Base-by-base conservation (phyloP, 768 basidiomycete species). In the Serendipita sp. region DNA sequence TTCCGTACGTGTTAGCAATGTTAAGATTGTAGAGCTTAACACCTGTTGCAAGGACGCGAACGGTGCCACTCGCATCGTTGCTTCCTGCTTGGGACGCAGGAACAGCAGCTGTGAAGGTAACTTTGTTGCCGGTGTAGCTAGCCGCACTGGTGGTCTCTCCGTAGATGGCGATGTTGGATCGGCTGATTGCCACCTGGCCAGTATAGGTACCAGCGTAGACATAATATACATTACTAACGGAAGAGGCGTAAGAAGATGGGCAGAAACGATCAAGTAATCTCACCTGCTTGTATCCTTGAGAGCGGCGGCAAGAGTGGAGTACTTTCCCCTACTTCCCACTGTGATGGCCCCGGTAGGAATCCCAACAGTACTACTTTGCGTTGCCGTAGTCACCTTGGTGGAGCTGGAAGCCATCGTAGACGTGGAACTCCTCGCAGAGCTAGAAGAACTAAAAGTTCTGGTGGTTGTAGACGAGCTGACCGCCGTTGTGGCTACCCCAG, bases 171-270 rank as follows among this genome's bases (percentile, higher is more conserved):
- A 64, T 48, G 31, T 64, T 60, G 3, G 64, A 45, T 50, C 64
- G 64, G 10, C 8, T 3, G 53, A 64, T 64, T n/a, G 43, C 33
- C 11, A 55, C 27, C 33, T 64, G 64, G 27, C 53, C 64, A 16
- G 53, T 64, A 44, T 64, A 64, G 10, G 64, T 48, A n/a, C 64
- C 64, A 15, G 50, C 23, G 27, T 64, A 64, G 53, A 64, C 37
- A 29, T 55, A 64, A 46, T 58, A 58, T 3, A 58, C 53, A 33
- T 64, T 64, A 36, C 52, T 58, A 40, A n/a, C 48, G 11, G 3
- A 11, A 40, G 3, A 11, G 11, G 11, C 3, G 37, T 40, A 40
- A 50, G 48, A 50, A 3, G 48, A 18, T 3, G n/a, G 48, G 5
- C 6, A 4, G 5, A n/a, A n/a, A 50, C 4, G 6, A 3, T 50